Percentiles rank a stretch among this genome's conserved stretches.
These are phyloP conservation scores for Phytopythium mirpurense DNA, from an alignment of 352 stramenopile species.

Conservation along the genomic window DNA sequence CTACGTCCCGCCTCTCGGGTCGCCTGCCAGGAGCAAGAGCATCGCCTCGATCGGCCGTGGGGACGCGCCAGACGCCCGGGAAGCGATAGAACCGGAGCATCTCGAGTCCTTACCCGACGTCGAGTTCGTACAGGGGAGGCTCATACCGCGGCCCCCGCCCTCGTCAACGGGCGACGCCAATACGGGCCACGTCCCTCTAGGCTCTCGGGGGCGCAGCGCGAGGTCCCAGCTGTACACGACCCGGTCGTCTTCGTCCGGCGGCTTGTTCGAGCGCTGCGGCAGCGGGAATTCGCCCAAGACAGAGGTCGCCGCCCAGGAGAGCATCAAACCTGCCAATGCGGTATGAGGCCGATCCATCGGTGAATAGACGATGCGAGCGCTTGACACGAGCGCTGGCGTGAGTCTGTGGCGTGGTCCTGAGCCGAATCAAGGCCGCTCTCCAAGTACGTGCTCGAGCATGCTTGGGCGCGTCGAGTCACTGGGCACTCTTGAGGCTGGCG, in stretches of 20 bases:
- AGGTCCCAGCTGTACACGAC: slow-evolving; percentile 14
- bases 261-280: not conserved
- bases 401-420: too few relatives aligned
- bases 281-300: not conserved
- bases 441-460: too few relatives aligned
- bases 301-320: too few relatives aligned
- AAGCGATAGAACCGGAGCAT: not conserved
- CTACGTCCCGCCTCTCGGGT: slow-evolving; percentile 22
- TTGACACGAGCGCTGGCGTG: too few relatives aligned
- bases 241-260: not conserved
- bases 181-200: not conserved
- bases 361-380: too few relatives aligned
- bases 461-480: too few relatives aligned
- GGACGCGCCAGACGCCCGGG: not conserved
- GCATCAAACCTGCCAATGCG: too few relatives aligned
- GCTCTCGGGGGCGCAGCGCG: slow-evolving; percentile 6
- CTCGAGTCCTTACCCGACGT: slow-evolving; percentile 17
- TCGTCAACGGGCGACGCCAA: not conserved
- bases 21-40: slow-evolving; percentile 3
- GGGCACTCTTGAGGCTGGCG: too few relatives aligned
- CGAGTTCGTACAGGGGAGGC: slow-evolving; percentile 27
- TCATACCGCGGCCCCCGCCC: slow-evolving; percentile 27
- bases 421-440: too few relatives aligned
- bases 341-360: too few relatives aligned
- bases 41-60: not conserved